These are phyloP conservation scores for Quercus lobata DNA, from an alignment of 331 rosid genomes.

Conservation along the genomic window DNA sequence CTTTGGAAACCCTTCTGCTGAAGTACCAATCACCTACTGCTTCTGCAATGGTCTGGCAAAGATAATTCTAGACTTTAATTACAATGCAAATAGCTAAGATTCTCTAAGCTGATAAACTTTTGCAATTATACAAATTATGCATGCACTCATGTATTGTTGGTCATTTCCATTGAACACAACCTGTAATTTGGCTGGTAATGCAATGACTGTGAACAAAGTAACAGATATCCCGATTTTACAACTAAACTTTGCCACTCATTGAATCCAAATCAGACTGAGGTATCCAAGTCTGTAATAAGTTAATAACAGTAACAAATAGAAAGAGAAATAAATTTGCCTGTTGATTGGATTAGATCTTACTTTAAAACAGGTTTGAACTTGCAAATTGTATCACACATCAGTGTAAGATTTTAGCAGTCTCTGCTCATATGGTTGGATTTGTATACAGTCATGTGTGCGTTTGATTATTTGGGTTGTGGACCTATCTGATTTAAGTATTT, in stretches of 20 bases:
- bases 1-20: constrained; percentile 49
- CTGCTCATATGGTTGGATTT: too few relatives aligned
- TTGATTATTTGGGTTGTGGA: too few relatives aligned
- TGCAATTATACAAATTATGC: not conserved
- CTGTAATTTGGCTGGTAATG: not conserved
- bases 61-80: constrained; percentile 4
- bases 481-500: too few relatives aligned
- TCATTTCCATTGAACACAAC: not conserved
- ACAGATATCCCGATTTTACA: too few relatives aligned
- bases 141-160: not conserved
- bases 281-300: not conserved
- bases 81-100: not conserved
- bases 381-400: too few relatives aligned
- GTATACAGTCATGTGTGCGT: too few relatives aligned
- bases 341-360: too few relatives aligned
- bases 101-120: not conserved
- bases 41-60: constrained; percentile 79
- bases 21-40: constrained; percentile 98
- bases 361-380: too few relatives aligned
- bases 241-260: too few relatives aligned
- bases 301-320: not conserved
- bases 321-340: too few relatives aligned
- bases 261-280: not conserved
- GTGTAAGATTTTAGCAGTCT: too few relatives aligned
- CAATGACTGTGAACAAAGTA: not conserved